A percentile compares a stretch with the other conserved stretches of the same genome.
Evolutionary conservation across 306 rosid genomes (phyloP).

Genomic region (Cicer judaicum): DNA sequence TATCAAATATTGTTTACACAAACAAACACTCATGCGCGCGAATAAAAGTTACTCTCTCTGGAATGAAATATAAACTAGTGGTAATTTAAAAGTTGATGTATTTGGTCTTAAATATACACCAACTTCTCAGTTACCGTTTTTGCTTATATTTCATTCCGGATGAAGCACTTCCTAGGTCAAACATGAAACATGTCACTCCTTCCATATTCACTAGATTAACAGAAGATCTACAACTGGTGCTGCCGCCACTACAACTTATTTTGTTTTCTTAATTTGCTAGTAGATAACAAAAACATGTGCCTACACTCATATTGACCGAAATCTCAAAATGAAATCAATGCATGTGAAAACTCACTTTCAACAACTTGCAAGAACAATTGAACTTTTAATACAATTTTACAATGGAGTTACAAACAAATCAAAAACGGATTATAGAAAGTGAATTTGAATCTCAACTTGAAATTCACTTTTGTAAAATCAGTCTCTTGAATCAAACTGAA

Average conservation of each 20-base stretch:
- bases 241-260: too few relatives aligned
- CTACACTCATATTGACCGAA: background rate
- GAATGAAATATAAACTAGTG: too few relatives aligned
- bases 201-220: constrained; percentile 10
- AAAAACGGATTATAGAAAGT: background rate
- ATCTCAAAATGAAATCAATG: constrained; percentile 3
- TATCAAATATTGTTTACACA: constrained; percentile 7
- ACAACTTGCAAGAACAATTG: background rate
- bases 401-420: background rate
- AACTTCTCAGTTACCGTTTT: too few relatives aligned
- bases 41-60: too few relatives aligned
- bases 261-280: too few relatives aligned
- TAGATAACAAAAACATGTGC: background rate
- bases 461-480: too few relatives aligned
- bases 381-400: too few relatives aligned
- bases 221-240: background rate
- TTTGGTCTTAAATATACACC: too few relatives aligned
- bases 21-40: too few relatives aligned
- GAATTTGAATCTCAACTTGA: background rate
- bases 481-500: constrained; percentile 1
- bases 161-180: too few relatives aligned
- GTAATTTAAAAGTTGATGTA: too few relatives aligned
- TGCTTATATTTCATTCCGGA: too few relatives aligned
- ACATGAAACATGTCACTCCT: background rate
- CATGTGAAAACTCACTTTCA: background rate